Percentiles rank a stretch among this genome's conserved stretches.
phyloP scores from a whole-genome alignment of 2,329 filamentous ascomycete genomes.

The Aspergillus awamori region DNA sequence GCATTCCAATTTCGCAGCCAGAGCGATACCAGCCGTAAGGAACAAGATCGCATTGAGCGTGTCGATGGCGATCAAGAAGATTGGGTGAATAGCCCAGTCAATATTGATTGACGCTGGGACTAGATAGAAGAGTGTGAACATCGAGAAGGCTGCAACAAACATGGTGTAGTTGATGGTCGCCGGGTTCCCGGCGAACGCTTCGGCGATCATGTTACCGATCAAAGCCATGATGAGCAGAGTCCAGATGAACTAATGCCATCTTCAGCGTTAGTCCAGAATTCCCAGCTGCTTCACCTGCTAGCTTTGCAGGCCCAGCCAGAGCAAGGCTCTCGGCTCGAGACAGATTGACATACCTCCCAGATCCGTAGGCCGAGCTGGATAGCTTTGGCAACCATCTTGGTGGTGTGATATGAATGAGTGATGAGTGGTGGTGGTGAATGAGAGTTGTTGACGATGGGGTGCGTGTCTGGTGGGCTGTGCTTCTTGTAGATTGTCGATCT shows the following conservation, averaged over 20 bases:
- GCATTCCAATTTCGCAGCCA: conserved; percentile 49
- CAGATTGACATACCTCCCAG: conserved; percentile 33
- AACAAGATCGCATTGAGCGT: conserved; percentile 53
- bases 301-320: background rate
- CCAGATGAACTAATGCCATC: conserved; percentile 57
- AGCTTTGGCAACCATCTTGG: conserved; percentile 31
- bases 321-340: background rate
- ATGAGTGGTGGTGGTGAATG: background rate
- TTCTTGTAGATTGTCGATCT: conserved; percentile 2
- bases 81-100: conserved; percentile 45
- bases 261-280: conserved; percentile 9
- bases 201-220: conserved; percentile 64
- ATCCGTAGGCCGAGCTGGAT: conserved; percentile 36
- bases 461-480: background rate
- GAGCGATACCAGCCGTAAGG: conserved; percentile 51
- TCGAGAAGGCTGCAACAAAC: conserved; percentile 51
- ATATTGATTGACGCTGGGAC: conserved; percentile 47
- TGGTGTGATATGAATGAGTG: conserved; percentile 7
- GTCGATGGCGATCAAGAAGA: conserved; percentile 50
- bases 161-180: conserved; percentile 60
- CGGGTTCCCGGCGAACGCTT: conserved; percentile 56
- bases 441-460: background rate
- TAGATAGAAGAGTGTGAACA: conserved; percentile 54
- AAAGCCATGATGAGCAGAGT: conserved; percentile 63
- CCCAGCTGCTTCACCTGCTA: background rate